Evolutionary conservation across 768 basidiomycete species (phyloP).

Genomic region (Agaricus sinodeliciosus): DNA sequence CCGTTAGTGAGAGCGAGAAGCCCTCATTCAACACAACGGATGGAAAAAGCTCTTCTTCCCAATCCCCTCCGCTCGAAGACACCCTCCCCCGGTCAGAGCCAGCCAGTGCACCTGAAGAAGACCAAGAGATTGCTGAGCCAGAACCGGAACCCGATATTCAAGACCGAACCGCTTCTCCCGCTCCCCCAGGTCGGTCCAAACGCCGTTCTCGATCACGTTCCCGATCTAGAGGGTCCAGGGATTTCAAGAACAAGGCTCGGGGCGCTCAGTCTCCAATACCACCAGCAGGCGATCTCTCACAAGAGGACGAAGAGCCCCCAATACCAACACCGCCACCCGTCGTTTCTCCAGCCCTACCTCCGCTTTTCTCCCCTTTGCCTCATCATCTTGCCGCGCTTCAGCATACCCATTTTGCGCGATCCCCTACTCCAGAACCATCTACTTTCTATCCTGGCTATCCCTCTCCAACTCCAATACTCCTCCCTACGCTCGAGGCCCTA

Average conservation of each 20-base stretch:
- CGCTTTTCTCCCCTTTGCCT: slow-evolving; percentile 49
- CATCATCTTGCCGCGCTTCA: slow-evolving; percentile 36
- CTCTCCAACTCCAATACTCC: slow-evolving; percentile 51
- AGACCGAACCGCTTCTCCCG: slow-evolving; percentile 37
- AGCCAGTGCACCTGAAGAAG: slow-evolving; percentile 11
- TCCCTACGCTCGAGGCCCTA: slow-evolving; percentile 75
- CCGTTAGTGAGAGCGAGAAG: slow-evolving; percentile 78
- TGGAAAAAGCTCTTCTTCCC: slow-evolving; percentile 23
- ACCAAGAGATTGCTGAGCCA: slow-evolving; percentile 14
- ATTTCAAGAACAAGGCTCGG: slow-evolving; percentile 58
- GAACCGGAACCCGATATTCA: slow-evolving; percentile 22
- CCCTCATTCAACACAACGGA: slow-evolving; percentile 28
- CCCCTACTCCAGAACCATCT: slow-evolving; percentile 49
- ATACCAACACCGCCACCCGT: slow-evolving; percentile 28
- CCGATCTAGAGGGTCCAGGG: slow-evolving; percentile 70
- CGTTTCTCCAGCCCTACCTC: slow-evolving; percentile 35
- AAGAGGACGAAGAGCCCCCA: slow-evolving; percentile 45
- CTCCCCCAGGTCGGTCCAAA: slow-evolving; percentile 43
- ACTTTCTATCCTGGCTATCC: slow-evolving; percentile 61
- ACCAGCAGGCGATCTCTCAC: slow-evolving; percentile 63
- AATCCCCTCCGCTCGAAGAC: slow-evolving; percentile 18
- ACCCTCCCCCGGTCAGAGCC: slow-evolving; percentile 6
- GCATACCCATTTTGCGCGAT: slow-evolving; percentile 39
- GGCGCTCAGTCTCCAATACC: slow-evolving; percentile 38
- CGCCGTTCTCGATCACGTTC: slow-evolving; percentile 75